A percentile compares a stretch with the other conserved stretches of the same genome.
Conservation (phyloP, 2,329 filamentous ascomycete species). For the Fusarium chuoi region DNA sequence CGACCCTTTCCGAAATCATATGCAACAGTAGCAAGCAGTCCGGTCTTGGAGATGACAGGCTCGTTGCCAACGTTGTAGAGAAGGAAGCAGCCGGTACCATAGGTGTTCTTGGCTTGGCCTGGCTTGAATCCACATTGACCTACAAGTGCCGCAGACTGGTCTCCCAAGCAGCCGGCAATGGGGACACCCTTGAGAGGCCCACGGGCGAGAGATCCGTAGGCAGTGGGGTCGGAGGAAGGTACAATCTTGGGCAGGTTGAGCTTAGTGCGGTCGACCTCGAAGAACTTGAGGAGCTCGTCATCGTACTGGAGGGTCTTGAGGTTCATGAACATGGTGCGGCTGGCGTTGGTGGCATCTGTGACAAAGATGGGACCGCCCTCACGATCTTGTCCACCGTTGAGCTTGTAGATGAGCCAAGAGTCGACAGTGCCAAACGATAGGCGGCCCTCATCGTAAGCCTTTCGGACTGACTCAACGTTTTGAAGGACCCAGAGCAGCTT, state of each 20-base stretch:
- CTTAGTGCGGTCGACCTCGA: conserved; percentile 75
- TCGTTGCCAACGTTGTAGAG: conserved; percentile 88
- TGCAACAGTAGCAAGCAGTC: conserved; percentile 85
- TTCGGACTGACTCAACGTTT: conserved; percentile 73
- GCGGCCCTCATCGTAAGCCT: conserved; percentile 79
- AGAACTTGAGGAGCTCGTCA: conserved; percentile 79
- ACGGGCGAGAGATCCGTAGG: conserved; percentile 73
- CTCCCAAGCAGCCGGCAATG: conserved; percentile 87
- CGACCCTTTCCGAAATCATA: conserved; percentile 76
- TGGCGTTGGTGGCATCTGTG: conserved; percentile 89
- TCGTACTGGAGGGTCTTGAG: conserved; percentile 83
- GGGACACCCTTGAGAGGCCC: conserved; percentile 75
- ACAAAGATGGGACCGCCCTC: conserved; percentile 72
- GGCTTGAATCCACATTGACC: conserved; percentile 86
- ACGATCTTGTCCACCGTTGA: conserved; percentile 77
- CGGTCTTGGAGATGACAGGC: conserved; percentile 86
- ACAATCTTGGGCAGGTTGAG: conserved; percentile 84
- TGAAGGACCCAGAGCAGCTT: conserved; percentile 87
- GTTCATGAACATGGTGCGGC: conserved; percentile 95
- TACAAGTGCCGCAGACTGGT: conserved; percentile 87
- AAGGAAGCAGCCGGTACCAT: conserved; percentile 89
- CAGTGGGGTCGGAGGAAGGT: conserved; percentile 78
- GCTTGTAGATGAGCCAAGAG: conserved; percentile 85
- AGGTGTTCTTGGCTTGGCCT: conserved; percentile 89
- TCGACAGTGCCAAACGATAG: conserved; percentile 90